Evolutionary conservation across 352 stramenopile genomes (phyloP), one percentile per base, ranked within the genome.

Genomic region (Globisporangium polare): DNA sequence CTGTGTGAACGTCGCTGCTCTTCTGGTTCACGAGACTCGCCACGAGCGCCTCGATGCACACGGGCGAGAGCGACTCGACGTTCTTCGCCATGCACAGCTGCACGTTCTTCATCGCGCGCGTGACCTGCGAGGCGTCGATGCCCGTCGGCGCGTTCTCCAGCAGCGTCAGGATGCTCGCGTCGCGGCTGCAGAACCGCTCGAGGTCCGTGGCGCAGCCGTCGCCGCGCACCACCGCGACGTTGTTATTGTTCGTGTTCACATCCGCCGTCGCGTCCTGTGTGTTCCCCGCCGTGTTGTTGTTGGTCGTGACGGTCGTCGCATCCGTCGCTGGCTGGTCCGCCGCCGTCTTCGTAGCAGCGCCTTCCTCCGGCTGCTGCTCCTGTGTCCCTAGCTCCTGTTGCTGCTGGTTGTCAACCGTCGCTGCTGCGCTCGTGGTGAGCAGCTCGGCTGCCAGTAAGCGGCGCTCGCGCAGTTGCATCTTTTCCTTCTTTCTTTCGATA

Each of bases 71-170:
- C 55, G 75, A 66, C 20, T 88, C 78, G 18, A 72, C 68, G 61
- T 89, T 73, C 24, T 71, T 62, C 5, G 73, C 68, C 69, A 90
- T 76, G 52, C 81, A 90, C 20, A 79, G 47, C 37, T 74, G 74
- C 27, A 88, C 51, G n/a, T 70, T 78, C 31, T 77, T 64, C 56
- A 79, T 57, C 13, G 76, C 74, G n/a, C 72, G 62, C 8, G 69
- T 51, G 41, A 88, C 65, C 50, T 69, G 78, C 29, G 46, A 60
- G 22, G 66, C 29, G 24, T 80, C 69, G 22, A 88, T 66, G 35
- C 59, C 31, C 22, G 66, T 58, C 2, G 66, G 63, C 3, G 63
- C 65, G 53, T 77, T 65, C 52, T 66, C 73, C 7, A 90, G 64
- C 59, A 90, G 69, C 56, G 73, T 67, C 49, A 87, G 31, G 22